Base-by-base conservation (phyloP, 352 stramenopile species). In the Globisporangium recalcitrans region DNA sequence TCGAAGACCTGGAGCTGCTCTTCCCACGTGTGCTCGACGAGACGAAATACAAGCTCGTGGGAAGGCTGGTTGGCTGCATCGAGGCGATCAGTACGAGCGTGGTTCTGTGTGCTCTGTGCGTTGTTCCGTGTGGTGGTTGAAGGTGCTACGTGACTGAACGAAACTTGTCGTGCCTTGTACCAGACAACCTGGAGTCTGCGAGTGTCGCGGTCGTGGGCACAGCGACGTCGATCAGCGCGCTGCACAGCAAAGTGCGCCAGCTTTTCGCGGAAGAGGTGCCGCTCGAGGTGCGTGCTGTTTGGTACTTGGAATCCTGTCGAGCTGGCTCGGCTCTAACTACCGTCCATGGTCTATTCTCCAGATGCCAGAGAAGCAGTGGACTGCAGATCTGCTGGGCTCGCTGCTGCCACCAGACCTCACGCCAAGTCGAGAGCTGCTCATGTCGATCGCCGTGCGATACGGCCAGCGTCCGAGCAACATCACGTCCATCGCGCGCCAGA, bases 381-480 rank as follows among this genome's bases (percentile, higher is more conserved):
- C 71, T 22, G 40, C 80, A 3, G 61, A 65, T 0, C 60, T 93
- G 27, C 60, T 91, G 9, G 52, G 48, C 2, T 81, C 74, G 1
- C 64, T 91, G 22, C 51, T 85, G 8, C 78, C 80, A 1, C 6
- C 26, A 55, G 26, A 55, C 14, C 29, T 32, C 24, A 40, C 54
- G 1, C n/a, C 27, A 21, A 56, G 51, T 6, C 62, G 61, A 0
- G 53, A 74, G 5, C n/a, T 61, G 14, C 49, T 92, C 10, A 63
- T 78, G 52, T 88, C 79, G 0, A 66, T 90, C 29, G 75, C 80
- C 5, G 73, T 91, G 44, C 85, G 86, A 3, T 90, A 87, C 58
- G 84, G 86, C n/a, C 86, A 95, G 51, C 75, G 76, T 32, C 82
- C 82, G 38, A 92, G 86, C 64, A 82, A 90, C 32, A 78, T 95